phyloP scores from a whole-genome alignment of 2,329 filamentous ascomycete species.

The Fusarium sp. region DNA sequence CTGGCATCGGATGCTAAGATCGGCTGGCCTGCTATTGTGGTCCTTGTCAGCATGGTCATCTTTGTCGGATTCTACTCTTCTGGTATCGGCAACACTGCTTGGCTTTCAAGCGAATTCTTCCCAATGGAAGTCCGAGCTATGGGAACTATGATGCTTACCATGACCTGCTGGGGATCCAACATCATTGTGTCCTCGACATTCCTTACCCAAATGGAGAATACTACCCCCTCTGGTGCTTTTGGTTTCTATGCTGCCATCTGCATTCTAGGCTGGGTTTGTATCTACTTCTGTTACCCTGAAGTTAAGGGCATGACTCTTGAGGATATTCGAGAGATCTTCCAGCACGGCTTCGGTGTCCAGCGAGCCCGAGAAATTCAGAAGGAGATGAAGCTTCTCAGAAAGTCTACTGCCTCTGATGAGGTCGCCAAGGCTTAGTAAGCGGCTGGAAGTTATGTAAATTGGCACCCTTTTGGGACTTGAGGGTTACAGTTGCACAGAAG shows the following conservation, averaged over 20 bases:
- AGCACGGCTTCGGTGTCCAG: slow-evolving; percentile 57
- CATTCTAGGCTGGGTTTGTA: slow-evolving; percentile 52
- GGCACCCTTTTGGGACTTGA: neutral
- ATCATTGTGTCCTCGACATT: slow-evolving; percentile 61
- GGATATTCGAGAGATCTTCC: slow-evolving; percentile 61
- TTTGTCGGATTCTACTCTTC: slow-evolving; percentile 50
- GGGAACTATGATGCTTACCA: slow-evolving; percentile 59
- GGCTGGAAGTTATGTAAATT: neutral
- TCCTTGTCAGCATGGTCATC: slow-evolving; percentile 48
- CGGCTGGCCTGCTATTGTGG: slow-evolving; percentile 51
- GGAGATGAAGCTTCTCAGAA: slow-evolving; percentile 37
- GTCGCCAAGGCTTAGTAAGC: slow-evolving; percentile 13
- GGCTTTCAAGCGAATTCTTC: slow-evolving; percentile 58
- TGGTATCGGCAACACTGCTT: slow-evolving; percentile 57
- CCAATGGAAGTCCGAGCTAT: slow-evolving; percentile 58
- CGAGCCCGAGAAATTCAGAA: slow-evolving; percentile 52
- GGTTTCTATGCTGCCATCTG: slow-evolving; percentile 62
- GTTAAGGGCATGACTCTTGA: slow-evolving; percentile 65
- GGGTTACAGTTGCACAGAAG: neutral
- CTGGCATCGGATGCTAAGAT: slow-evolving; percentile 46
- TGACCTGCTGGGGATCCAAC: slow-evolving; percentile 57
- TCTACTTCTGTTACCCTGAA: slow-evolving; percentile 62
- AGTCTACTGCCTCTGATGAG: neutral
- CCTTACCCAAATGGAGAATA: slow-evolving; percentile 57
- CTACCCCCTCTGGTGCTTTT: slow-evolving; percentile 59